phyloP scores from a whole-genome alignment of 2,329 filamentous ascomycete genomes.

The Waltergamsia citrina region DNA sequence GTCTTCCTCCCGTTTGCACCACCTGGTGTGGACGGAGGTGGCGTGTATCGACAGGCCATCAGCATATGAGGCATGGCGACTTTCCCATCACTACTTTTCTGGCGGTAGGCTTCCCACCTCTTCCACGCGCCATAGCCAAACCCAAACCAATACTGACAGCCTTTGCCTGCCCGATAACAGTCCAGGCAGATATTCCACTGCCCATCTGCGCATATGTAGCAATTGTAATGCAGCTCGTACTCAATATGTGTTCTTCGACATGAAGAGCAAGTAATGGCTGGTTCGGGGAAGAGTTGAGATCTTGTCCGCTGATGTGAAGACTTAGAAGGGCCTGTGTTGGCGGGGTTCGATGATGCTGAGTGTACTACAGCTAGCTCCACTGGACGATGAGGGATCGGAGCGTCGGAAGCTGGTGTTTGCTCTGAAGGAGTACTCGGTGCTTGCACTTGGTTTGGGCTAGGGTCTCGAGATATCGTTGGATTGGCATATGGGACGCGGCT shows the following conservation, averaged over 20 bases:
- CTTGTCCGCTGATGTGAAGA: slow-evolving; percentile 27
- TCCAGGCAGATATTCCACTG: slow-evolving; percentile 70
- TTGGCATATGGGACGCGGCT: slow-evolving; percentile 20
- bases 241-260: slow-evolving; percentile 69
- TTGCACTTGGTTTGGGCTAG: slow-evolving; percentile 4
- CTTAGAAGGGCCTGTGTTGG: slow-evolving; percentile 9
- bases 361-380: slow-evolving; percentile 28
- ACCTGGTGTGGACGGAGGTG: slow-evolving; percentile 36
- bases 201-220: slow-evolving; percentile 58
- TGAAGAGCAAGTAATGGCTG: slow-evolving; percentile 61
- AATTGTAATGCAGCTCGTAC: slow-evolving; percentile 81
- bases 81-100: slow-evolving; percentile 17
- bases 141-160: slow-evolving; percentile 81
- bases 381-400: slow-evolving; percentile 22
- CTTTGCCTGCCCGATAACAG: slow-evolving; percentile 69
- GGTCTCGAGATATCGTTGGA: slow-evolving; percentile 2
- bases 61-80: slow-evolving; percentile 47
- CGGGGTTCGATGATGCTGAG: slow-evolving; percentile 20
- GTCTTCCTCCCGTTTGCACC: slow-evolving; percentile 46
- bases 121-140: slow-evolving; percentile 66
- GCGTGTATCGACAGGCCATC: slow-evolving; percentile 45
- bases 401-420: slow-evolving; percentile 6
- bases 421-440: slow-evolving; percentile 10
- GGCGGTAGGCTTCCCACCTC: slow-evolving; percentile 50
- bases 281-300: slow-evolving; percentile 54